A percentile compares a stretch with the other conserved stretches of the same genome.
phyloP scores from a whole-genome alignment of 1,284 basidiomycete genomes.

The Chiua sp. region DNA sequence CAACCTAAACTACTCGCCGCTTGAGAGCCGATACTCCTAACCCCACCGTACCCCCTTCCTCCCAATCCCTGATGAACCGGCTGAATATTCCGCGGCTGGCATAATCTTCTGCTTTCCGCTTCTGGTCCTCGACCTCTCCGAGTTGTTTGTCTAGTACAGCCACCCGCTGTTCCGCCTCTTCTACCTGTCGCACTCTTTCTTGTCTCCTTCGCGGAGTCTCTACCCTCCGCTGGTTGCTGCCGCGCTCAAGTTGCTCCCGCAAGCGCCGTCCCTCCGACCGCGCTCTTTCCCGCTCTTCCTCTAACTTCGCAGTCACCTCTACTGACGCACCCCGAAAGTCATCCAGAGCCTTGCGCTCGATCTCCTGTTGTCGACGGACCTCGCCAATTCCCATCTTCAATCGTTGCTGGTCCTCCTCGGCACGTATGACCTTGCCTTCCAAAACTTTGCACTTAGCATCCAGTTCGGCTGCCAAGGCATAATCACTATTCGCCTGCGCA shows the following conservation, averaged over 20 bases:
- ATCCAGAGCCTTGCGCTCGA: not conserved
- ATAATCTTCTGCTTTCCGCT: not conserved
- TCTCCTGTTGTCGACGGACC: not conserved
- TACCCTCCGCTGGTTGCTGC: not conserved
- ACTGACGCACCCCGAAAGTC: not conserved
- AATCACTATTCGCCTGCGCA: not conserved
- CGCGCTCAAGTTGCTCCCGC: not conserved
- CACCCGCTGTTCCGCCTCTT: not conserved
- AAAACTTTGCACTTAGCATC: not conserved
- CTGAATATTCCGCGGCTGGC: not conserved
- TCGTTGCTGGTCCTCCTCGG: not conserved
- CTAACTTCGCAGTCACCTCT: not conserved
- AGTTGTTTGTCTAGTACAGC: not conserved
- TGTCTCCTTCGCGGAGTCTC: not conserved
- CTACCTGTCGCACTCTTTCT: not conserved
- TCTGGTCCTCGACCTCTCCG: not conserved
- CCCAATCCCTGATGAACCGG: not conserved
- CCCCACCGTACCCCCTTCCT: too few relatives aligned
- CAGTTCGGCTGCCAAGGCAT: not conserved
- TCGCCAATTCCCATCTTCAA: constrained; percentile 3
- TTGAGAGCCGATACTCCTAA: too few relatives aligned
- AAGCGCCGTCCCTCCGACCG: not conserved
- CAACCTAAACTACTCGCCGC: too few relatives aligned
- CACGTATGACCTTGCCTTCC: not conserved
- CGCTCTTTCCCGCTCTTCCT: not conserved